Percentiles rank a stretch among this genome's conserved stretches.
These are phyloP conservation scores for Ceratocystis smalleyi DNA, from an alignment of 2,329 filamentous ascomycete species.

Conservation along the genomic window DNA sequence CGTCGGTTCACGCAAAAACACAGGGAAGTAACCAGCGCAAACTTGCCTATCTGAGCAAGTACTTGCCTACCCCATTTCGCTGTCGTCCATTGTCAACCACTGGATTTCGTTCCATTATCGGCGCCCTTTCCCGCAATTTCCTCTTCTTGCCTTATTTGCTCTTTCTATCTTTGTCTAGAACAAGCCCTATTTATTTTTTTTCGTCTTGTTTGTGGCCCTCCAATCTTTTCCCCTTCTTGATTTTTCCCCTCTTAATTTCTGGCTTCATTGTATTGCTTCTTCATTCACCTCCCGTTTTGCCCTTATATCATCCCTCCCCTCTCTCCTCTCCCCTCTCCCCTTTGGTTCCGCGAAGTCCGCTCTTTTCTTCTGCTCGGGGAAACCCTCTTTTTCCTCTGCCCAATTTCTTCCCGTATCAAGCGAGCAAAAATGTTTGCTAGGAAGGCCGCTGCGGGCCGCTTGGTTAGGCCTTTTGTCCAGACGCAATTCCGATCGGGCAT, in stretches of 20 bases:
- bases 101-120: conserved; percentile 5
- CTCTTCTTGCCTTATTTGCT: conserved; percentile 2
- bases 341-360: background rate
- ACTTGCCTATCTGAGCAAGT: too few species aligned
- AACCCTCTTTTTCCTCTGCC: background rate
- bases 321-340: background rate
- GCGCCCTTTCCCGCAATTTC: conserved; percentile 4
- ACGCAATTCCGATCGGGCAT: background rate
- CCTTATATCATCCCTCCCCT: background rate
- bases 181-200: background rate
- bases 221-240: conserved; percentile 3
- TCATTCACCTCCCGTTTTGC: background rate
- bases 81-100: background rate
- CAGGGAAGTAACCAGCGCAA: background rate
- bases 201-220: background rate
- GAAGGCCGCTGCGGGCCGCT: conserved; percentile 12
- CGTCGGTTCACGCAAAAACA: background rate
- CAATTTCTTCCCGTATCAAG: background rate
- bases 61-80: background rate
- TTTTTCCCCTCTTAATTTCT: background rate
- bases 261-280: background rate
- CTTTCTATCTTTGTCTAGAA: background rate
- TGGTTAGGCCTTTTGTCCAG: conserved; percentile 10
- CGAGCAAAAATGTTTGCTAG: conserved; percentile 12
- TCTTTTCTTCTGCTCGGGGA: background rate